Base-by-base conservation (phyloP, 2,329 filamentous ascomycete genomes). In the Verticillium zaregamsianum region DNA sequence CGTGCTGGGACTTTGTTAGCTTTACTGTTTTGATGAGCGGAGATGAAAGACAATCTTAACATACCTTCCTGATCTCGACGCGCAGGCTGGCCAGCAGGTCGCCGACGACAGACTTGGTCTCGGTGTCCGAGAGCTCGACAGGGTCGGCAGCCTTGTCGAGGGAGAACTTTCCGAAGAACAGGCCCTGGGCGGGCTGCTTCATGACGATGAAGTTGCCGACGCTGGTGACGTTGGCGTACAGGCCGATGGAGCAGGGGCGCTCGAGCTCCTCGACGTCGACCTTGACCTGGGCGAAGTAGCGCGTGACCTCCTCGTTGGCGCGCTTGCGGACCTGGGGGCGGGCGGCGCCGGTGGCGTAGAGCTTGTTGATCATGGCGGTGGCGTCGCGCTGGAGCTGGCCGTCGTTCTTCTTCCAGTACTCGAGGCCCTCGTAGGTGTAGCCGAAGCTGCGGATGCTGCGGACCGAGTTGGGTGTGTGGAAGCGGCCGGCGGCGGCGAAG, bases 371-470 rank as follows among this genome's bases (percentile, higher is more conserved):
- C 4, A 86, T 82, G 0, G 74, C 79, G 62, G 84, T 80, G 14
- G 90, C 82, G 7, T 86, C 82, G 0, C 85, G 81, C 40, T 85
- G 82, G 55, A 92, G 72, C 66, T 87, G 79, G 62, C 86, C 80
- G 1, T 83, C 75, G 3, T 81, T 81, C 73, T 86, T 85, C 33
- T 78, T 80, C 64, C 85, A 84, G 68, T 75, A 72, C 61, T 71
- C 63, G 33, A 81, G 70, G 62, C 77, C 75, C 2, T 71, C 72
- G 64, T 79, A 79, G 5, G 74, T 77, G 68, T 80, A 79, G 25
- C 77, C 77, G 59, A 79, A 76, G 8, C 67, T 23, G 17, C 57
- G 60, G 61, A 77, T 72, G 62, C 66, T 71, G 56, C 65, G 62
- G 49, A 78, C 31, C n/a, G 45, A 70, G 14, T 70, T 71, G 3